A percentile compares a stretch with the other conserved stretches of the same genome.
phyloP scores from a whole-genome alignment of 1,284 basidiomycete genomes.

The Coniferiporia sulphurascens region DNA sequence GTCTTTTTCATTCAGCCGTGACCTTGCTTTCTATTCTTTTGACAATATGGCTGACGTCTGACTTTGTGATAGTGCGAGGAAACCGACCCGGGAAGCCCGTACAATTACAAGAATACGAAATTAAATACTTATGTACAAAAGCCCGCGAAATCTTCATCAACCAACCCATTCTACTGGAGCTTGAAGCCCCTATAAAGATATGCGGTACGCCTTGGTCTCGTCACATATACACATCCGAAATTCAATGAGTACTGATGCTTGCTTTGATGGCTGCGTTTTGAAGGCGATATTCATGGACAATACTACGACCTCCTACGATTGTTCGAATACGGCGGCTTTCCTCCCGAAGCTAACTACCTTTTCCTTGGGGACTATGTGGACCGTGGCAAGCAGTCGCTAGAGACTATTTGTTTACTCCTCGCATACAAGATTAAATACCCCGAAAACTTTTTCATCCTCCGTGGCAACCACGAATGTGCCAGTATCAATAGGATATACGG shows the following conservation, averaged over 20 bases:
- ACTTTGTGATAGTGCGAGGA: slow-evolving; percentile 66
- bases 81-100: slow-evolving; percentile 93
- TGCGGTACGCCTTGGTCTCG: slow-evolving; percentile 54
- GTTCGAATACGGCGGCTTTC: slow-evolving; percentile 94
- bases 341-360: slow-evolving; percentile 94
- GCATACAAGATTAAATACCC: slow-evolving; percentile 99
- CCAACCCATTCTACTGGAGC: slow-evolving; percentile 90
- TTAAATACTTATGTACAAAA: slow-evolving; percentile 93
- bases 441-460: slow-evolving; percentile 94
- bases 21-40: background rate
- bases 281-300: slow-evolving; percentile 95
- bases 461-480: slow-evolving; percentile 94
- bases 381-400: slow-evolving; percentile 90
- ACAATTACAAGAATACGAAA: slow-evolving; percentile 92
- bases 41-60: slow-evolving; percentile 5
- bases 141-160: slow-evolving; percentile 95
- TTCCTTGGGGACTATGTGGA: slow-evolving; percentile 96
- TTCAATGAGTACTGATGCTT: slow-evolving; percentile 4
- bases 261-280: slow-evolving; percentile 15
- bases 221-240: slow-evolving; percentile 8
- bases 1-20: background rate
- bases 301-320: slow-evolving; percentile 92
- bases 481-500: slow-evolving; percentile 96
- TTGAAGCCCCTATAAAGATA: slow-evolving; percentile 96
- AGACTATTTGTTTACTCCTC: slow-evolving; percentile 88